A percentile compares a stretch with the other conserved stretches of the same genome.
Evolutionary conservation across 2,329 filamentous ascomycete species (phyloP).

Genomic region (Chrysosporium queenslandicum): DNA sequence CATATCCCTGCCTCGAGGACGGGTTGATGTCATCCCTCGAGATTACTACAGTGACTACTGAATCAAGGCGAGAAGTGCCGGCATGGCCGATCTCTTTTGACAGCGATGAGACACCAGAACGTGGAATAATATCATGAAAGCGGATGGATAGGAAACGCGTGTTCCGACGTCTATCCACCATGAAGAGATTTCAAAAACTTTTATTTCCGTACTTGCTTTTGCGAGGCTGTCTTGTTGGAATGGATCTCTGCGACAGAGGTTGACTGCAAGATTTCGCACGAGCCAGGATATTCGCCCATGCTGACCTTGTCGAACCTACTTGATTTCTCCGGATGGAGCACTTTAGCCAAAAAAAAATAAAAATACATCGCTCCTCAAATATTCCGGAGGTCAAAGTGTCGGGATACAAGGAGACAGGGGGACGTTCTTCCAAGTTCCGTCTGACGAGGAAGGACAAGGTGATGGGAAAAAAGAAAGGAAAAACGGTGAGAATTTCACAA

Average conservation of each 20-base stretch:
- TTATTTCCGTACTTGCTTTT: slow-evolving; percentile 2
- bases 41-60: neutral
- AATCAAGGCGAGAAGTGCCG: neutral
- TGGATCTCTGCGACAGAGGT: neutral
- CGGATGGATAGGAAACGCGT: neutral
- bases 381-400: too few relatives aligned
- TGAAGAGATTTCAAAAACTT: neutral
- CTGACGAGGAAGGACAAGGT: too few relatives aligned
- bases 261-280: neutral
- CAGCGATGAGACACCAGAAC: too few relatives aligned
- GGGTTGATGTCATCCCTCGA: neutral
- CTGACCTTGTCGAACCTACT: neutral
- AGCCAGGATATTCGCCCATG: neutral
- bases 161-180: neutral
- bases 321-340: neutral
- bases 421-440: too few relatives aligned
- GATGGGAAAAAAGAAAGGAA: neutral
- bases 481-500: neutral
- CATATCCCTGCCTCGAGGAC: neutral
- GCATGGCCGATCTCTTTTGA: too few relatives aligned
- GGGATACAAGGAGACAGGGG: too few relatives aligned
- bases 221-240: neutral
- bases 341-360: too few relatives aligned
- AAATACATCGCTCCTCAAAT: too few relatives aligned
- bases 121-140: too few relatives aligned